Conservation (phyloP, 768 basidiomycete genomes). For the Lentinula sp. region DNA sequence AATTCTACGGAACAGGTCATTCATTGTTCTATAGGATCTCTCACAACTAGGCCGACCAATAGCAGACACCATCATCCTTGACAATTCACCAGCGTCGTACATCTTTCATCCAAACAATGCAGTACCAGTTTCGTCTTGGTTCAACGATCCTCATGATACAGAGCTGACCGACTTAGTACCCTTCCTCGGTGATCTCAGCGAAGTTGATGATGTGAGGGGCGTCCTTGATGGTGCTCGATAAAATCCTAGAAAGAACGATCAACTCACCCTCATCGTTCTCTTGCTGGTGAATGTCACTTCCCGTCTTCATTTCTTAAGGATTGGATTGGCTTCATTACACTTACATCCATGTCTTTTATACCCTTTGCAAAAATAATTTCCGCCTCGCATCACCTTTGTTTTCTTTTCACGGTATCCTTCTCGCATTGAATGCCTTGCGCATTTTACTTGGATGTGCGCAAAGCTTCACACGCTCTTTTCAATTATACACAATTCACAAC, state of each 20-base stretch:
- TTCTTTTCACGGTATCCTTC: not conserved
- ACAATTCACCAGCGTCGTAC: conserved; percentile 98
- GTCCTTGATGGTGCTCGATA: conserved; percentile 83
- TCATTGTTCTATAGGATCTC: conserved; percentile 62
- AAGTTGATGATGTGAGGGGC: conserved; percentile 86
- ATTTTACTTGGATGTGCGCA: not conserved
- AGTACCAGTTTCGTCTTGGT: conserved; percentile 98
- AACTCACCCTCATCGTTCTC: not conserved
- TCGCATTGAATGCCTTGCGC: not conserved
- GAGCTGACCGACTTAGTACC: conserved; percentile 94
- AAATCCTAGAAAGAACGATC: conserved; percentile 8
- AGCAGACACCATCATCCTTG: conserved; percentile 92
- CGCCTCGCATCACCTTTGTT: not conserved
- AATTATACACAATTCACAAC: not conserved
- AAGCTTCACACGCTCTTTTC: not conserved
- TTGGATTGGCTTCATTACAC: not conserved
- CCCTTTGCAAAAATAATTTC: conserved; percentile 6
- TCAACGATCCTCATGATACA: conserved; percentile 98
- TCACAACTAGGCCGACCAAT: conserved; percentile 96
- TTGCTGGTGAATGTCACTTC: not conserved
- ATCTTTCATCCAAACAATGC: conserved; percentile 99
- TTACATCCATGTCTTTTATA: conserved; percentile 2
- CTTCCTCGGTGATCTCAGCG: conserved; percentile 83
- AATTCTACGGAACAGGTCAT: not conserved
- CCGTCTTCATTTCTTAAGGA: not conserved